These are phyloP conservation scores for Elongisporangium prolatum DNA, from an alignment of 352 stramenopile species.

Conservation along the genomic window DNA sequence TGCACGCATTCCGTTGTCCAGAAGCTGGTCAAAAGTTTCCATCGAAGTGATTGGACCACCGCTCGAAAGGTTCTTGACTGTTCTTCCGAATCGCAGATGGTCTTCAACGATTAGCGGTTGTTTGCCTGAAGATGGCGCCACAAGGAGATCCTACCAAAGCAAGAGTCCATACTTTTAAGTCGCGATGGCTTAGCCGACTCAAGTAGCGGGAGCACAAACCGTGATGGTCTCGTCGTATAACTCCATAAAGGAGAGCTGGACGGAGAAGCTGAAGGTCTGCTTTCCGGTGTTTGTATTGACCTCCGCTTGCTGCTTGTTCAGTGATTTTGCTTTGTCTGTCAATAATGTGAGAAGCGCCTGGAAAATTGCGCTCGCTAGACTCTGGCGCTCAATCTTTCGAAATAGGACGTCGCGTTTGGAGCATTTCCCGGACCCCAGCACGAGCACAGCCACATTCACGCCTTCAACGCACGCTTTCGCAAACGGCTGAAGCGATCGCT, in stretches of 20 bases:
- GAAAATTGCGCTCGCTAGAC: constrained; percentile 25
- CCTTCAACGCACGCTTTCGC: constrained; percentile 40
- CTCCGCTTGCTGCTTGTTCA: constrained; percentile 12
- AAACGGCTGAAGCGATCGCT: constrained; percentile 36
- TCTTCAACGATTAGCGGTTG: constrained; percentile 9
- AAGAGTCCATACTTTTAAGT: no score
- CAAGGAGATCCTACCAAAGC: constrained; percentile 1
- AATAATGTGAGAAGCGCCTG: constrained; percentile 26
- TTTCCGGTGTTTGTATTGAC: neutral
- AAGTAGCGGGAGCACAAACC: no score
- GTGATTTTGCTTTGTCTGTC: constrained; percentile 15
- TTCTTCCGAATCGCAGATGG: constrained; percentile 15
- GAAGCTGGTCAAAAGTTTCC: constrained; percentile 17
- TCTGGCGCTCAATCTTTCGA: constrained; percentile 18
- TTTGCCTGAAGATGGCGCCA: neutral
- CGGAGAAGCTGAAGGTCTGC: constrained; percentile 20
- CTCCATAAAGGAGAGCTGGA: constrained; percentile 46
- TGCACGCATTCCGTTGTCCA: constrained; percentile 21
- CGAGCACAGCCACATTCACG: constrained; percentile 43
- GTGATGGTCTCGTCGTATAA: constrained; percentile 52
- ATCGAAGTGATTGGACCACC: constrained; percentile 18
- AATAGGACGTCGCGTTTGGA: constrained; percentile 37
- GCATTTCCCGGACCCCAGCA: constrained; percentile 31
- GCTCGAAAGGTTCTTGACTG: constrained; percentile 23
- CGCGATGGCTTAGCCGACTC: no score